These are phyloP conservation scores for Fraxinus pennsylvanica DNA, from an alignment of 257 asterid species.

Conservation along the genomic window DNA sequence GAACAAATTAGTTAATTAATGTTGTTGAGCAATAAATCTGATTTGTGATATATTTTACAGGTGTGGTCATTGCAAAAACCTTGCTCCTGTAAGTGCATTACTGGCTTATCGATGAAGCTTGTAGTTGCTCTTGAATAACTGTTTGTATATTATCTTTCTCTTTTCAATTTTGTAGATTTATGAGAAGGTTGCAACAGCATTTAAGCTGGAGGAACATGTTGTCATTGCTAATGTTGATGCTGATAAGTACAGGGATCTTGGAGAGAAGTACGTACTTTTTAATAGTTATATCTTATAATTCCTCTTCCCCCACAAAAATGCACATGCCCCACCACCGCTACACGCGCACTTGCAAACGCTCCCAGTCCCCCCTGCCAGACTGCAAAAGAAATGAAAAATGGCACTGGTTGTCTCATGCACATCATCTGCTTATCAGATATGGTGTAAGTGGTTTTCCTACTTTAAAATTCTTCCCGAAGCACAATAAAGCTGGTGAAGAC, in stretches of 20 bases:
- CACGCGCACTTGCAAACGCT: not conserved
- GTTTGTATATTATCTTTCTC: slow-evolving; percentile 11
- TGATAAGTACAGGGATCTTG: slow-evolving; percentile 75
- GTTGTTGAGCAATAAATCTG: slow-evolving; percentile 19
- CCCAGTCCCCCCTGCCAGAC: not conserved
- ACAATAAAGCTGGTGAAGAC: slow-evolving; percentile 90
- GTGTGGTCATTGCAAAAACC: slow-evolving; percentile 97
- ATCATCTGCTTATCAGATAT: slow-evolving; percentile 34
- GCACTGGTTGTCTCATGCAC: slow-evolving; percentile 18
- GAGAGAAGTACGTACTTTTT: slow-evolving; percentile 62
- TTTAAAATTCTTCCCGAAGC: slow-evolving; percentile 86
- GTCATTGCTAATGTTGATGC: slow-evolving; percentile 91
- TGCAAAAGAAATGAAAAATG: not conserved
- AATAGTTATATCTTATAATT: not conserved
- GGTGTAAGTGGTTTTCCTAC: slow-evolving; percentile 49
- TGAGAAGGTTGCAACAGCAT: slow-evolving; percentile 81
- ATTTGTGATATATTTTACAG: slow-evolving; percentile 45
- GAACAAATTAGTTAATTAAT: slow-evolving; percentile 12
- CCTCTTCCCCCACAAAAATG: not conserved
- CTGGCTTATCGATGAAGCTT: slow-evolving; percentile 19
- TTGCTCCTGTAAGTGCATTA: slow-evolving; percentile 74
- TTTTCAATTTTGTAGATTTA: slow-evolving; percentile 51
- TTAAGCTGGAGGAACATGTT: slow-evolving; percentile 68
- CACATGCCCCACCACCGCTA: not conserved
- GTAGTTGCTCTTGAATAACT: slow-evolving; percentile 16